Conservation (phyloP, 2,329 filamentous ascomycete species). For the Cladosporium sp. region DNA sequence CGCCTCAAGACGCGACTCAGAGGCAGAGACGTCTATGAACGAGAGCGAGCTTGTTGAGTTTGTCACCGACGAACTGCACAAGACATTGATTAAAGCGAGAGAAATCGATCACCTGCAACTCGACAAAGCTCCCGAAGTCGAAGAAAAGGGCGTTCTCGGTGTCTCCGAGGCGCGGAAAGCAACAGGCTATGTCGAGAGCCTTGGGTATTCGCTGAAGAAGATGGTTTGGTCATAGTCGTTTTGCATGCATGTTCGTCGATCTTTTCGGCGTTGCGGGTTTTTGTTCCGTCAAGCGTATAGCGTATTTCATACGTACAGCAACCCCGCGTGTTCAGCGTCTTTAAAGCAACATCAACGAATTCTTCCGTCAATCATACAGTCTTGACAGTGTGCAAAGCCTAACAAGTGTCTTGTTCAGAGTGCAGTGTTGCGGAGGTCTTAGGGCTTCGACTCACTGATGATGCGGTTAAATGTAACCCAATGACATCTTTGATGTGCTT, state of each 20-base stretch:
- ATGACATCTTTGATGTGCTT: neutral
- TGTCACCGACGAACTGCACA: conserved; percentile 76
- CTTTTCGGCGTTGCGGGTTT: neutral
- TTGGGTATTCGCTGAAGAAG: conserved; percentile 90
- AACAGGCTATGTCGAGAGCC: conserved; percentile 80
- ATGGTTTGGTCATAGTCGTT: conserved; percentile 71
- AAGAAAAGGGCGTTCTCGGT: conserved; percentile 73
- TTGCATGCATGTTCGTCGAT: neutral
- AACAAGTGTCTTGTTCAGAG: neutral
- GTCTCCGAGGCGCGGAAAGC: conserved; percentile 81
- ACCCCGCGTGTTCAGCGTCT: conserved; percentile 1
- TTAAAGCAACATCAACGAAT: neutral
- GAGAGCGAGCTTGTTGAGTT: conserved; percentile 59
- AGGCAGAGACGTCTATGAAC: conserved; percentile 30
- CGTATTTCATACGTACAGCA: conserved; percentile 7
- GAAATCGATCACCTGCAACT: conserved; percentile 28
- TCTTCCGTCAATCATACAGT: conserved; percentile 11
- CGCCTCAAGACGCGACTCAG: conserved; percentile 28
- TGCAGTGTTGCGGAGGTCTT: neutral
- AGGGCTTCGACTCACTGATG: neutral
- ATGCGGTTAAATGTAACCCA: neutral
- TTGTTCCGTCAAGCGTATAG: neutral
- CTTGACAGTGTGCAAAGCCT: neutral
- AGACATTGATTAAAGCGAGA: conserved; percentile 47
- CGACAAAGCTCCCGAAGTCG: conserved; percentile 39